Evolutionary conservation across 2,329 filamentous ascomycete genomes (phyloP), one percentile per base, ranked within the genome.

Genomic region (Didymella pinodella): DNA sequence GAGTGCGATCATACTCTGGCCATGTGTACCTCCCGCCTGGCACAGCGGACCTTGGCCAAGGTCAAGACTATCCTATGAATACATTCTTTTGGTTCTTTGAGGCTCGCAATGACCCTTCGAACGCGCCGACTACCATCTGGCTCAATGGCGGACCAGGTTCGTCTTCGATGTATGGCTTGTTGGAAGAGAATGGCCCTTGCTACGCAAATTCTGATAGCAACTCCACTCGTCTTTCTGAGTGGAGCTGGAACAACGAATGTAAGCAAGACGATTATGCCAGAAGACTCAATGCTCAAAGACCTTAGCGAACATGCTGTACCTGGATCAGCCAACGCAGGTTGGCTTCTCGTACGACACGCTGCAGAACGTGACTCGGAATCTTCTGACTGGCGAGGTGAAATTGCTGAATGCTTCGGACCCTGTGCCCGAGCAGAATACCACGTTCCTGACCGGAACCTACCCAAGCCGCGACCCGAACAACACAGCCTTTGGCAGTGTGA

Each of bases 311-410:
- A 73, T 73, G 73, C 80, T 91, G 18, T 90, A 88, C 74, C 84
- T 91, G 65, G 88, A 91, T 68, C 87, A 90, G 72, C 89, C 85
- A 5, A 82, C 81, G 18, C 83, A 86, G 55, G 82, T 85, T 3
- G 86, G 86, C 3, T 86, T 87, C 71, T 84, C 82, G 2, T 86
- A 86, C 41, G 63, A 71, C 22, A 63, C 63, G 3, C 52, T 66
- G 10, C 57, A 73, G 54, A 62, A 65, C 14, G 54, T 68, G 3
- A 66, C 62, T 11, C 47, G 69, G 4, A 48, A 72, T 20, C 64
- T 68, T 29, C 31, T 58, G 18, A 65, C 50, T 1, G 62, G 61
- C 10, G 41, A 52, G 28, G 62, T 68, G 6, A 60, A 44, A 22
- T 45, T 61, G 12, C 49, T 66, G 38, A 65, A 65, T 36, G 58